Evolutionary conservation across 192 early-diverging fungal genomes (phyloP).

Genomic region (Fimicolochytrium jonesii): DNA sequence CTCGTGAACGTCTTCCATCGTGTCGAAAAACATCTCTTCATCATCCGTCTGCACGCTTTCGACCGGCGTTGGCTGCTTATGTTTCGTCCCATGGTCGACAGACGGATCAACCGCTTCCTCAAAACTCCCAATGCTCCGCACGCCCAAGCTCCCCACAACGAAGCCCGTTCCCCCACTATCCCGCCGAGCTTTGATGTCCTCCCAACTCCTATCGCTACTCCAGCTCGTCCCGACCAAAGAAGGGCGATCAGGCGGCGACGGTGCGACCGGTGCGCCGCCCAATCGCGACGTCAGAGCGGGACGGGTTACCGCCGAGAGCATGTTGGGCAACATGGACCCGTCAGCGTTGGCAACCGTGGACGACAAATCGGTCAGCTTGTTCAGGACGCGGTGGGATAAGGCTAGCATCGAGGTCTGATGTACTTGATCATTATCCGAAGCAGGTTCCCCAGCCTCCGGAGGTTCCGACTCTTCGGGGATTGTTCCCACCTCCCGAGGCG

Average conservation of each 20-base stretch:
- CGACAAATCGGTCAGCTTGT: neutral
- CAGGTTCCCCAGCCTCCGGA: no score
- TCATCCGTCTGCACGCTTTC: no score
- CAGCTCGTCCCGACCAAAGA: constrained; percentile 25
- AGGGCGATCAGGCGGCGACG: neutral
- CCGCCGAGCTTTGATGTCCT: constrained; percentile 17
- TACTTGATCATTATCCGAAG: no score
- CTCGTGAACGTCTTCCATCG: constrained; percentile 14
- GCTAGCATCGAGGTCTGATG: constrained; percentile 1
- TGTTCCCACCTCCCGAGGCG: no score
- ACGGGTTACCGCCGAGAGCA: neutral
- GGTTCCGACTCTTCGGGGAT: no score
- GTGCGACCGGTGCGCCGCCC: neutral
- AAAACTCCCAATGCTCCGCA: constrained; percentile 1
- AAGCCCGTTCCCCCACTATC: neutral
- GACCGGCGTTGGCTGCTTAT: no score
- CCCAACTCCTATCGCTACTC: constrained; percentile 31
- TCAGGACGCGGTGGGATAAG: constrained; percentile 2
- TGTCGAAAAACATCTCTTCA: constrained; percentile 39
- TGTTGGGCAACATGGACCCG: neutral
- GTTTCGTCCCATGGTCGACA: constrained; percentile 14
- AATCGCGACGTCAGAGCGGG: neutral
- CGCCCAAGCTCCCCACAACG: constrained; percentile 4
- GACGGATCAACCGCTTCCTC: constrained; percentile 7
- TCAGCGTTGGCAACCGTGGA: neutral